Conservation (phyloP, 306 rosid species). For the Medicago truncatula region DNA sequence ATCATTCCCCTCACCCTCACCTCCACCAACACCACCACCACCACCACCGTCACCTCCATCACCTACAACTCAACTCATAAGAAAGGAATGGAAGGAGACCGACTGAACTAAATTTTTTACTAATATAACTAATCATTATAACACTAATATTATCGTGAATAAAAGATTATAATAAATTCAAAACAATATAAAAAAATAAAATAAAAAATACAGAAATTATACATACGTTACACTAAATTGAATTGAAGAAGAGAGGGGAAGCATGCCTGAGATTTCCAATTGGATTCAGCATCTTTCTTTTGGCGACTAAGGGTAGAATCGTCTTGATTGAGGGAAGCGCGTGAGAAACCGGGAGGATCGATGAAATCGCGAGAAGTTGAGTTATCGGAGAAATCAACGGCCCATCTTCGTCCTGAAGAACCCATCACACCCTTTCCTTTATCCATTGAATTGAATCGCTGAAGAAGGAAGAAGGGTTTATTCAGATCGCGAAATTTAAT, state of each 20-base stretch:
- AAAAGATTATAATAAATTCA: too few relatives aligned
- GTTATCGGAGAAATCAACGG: constrained; percentile 77
- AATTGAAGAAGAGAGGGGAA: not conserved
- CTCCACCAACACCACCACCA: too few relatives aligned
- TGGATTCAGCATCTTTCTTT: constrained; percentile 94
- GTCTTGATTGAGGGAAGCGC: constrained; percentile 92
- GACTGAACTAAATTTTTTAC: too few relatives aligned
- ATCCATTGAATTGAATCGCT: constrained; percentile 50
- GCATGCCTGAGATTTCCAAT: constrained; percentile 87
- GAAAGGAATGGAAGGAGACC: too few relatives aligned
- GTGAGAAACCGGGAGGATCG: constrained; percentile 95
- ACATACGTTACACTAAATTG: too few relatives aligned
- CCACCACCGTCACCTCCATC: too few relatives aligned
- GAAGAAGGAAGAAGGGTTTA: not conserved
- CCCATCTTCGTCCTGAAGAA: constrained; percentile 80
- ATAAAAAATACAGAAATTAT: too few relatives aligned
- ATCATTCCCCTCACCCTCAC: too few relatives aligned
- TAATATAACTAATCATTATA: too few relatives aligned
- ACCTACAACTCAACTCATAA: too few relatives aligned
- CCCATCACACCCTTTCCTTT: constrained; percentile 86
- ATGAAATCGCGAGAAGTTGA: constrained; percentile 76
- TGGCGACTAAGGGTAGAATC: constrained; percentile 92
- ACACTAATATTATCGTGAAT: too few relatives aligned
- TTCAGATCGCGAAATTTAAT: not conserved
- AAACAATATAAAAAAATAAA: too few relatives aligned